Evolutionary conservation across 2,329 filamentous ascomycete species (phyloP), one percentile per base, ranked within the genome.

Genomic region (Fusarium sp.): DNA sequence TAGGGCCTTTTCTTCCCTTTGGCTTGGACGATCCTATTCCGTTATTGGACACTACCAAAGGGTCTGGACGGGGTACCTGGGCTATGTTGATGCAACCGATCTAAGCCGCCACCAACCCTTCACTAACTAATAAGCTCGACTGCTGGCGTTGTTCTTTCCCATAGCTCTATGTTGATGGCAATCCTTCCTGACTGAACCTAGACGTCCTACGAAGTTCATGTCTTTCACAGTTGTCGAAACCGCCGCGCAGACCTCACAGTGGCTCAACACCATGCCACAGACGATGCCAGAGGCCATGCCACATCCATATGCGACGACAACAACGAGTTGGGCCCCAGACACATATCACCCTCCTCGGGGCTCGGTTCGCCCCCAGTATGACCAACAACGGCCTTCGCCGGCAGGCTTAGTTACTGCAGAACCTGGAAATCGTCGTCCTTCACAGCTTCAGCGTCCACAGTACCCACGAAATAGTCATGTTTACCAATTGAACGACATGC

Each of bases 281-380:
- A 58, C 60, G 44, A 73, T 77, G 69, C 70, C 74, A 11, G 70
- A 73, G 58, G 59, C 68, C 56, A 75, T 77, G 71, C 66, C 74
- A 44, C 70, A 61, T 26, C 68, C 68, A 42, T 72, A 71, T 50
- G 31, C 49, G 59, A 66, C 56, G 37, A 67, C 70, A 44, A 43
- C 70, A 24, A 52, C 61, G 31, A 56, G 52, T 47, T 70, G 70
- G 72, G 56, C 47, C 35, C 52, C 70, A 35, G 71, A 72, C 54
- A 63, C 65, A 48, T 66, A 60, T 42, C 68, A 71, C 20, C 41
- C 47, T 53, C 54, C 57, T 59, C 64, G 55, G 41, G 65, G 63
- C 41, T 28, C 72, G 63, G 38, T 67, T 72, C 47, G 77, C 57
- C 57, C 73, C 41, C 76, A 72, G 18, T 74, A 79, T 46, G 50